These are phyloP conservation scores for Raffaelea albimanens DNA, from an alignment of 2,329 filamentous ascomycete species.

Conservation along the genomic window DNA sequence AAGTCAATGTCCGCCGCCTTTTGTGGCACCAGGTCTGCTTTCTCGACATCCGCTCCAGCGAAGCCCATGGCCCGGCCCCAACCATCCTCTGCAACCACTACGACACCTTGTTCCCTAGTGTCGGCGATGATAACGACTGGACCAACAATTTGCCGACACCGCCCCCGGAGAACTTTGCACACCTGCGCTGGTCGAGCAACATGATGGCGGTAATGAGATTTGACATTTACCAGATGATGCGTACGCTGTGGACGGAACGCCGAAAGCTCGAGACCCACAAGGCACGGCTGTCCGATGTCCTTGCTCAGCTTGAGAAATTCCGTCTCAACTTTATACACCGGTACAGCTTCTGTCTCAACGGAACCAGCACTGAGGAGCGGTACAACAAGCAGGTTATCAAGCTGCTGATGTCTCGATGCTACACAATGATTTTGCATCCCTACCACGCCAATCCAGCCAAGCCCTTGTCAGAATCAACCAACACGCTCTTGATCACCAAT, in stretches of 20 bases:
- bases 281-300: slow-evolving; percentile 51
- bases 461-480: slow-evolving; percentile 52
- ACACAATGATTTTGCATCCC: slow-evolving; percentile 59
- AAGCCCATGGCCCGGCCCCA: slow-evolving; percentile 63
- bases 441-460: slow-evolving; percentile 43
- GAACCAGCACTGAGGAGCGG: slow-evolving; percentile 49
- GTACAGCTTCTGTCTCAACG: slow-evolving; percentile 55
- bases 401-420: slow-evolving; percentile 51
- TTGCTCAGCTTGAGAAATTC: slow-evolving; percentile 62
- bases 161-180: too few relatives aligned
- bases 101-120: slow-evolving; percentile 62
- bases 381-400: slow-evolving; percentile 56
- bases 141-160: too few relatives aligned
- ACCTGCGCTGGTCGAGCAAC: slow-evolving; percentile 63
- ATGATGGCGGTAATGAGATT: slow-evolving; percentile 61
- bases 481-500: slow-evolving; percentile 53
- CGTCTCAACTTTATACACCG: slow-evolving; percentile 53
- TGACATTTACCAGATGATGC: slow-evolving; percentile 64
- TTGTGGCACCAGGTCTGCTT: slow-evolving; percentile 74
- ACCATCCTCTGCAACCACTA: slow-evolving; percentile 66
- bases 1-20: slow-evolving; percentile 61
- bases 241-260: slow-evolving; percentile 60
- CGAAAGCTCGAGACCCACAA: slow-evolving; percentile 52
- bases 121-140: slow-evolving; percentile 60
- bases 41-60: slow-evolving; percentile 64